Conservation (phyloP, 345 rosid genomes). For the Microcos paniculata region DNA sequence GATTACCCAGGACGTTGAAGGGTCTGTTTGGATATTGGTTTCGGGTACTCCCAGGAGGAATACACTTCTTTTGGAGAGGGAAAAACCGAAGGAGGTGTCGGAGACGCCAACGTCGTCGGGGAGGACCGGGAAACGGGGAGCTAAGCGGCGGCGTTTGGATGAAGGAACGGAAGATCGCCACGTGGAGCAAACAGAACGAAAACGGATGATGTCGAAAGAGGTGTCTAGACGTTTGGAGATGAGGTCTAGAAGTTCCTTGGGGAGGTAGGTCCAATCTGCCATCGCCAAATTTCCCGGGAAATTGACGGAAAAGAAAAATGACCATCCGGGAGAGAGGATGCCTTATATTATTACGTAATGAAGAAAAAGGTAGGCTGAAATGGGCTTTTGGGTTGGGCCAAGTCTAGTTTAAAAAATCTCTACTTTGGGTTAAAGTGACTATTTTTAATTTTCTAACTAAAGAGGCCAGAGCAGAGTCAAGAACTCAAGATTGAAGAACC, state of each 20-base stretch:
- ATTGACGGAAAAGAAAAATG: background rate
- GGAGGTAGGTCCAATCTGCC: conserved; percentile 74
- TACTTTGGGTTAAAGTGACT: background rate
- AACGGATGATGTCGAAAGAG: conserved; percentile 56
- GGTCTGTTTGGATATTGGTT: conserved; percentile 22
- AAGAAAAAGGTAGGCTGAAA: background rate
- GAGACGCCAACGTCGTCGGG: conserved; percentile 54
- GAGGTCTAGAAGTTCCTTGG: conserved; percentile 60
- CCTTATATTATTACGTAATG: background rate
- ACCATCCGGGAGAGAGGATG: background rate
- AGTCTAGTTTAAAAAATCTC: background rate
- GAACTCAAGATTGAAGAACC: background rate
- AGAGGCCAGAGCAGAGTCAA: no score
- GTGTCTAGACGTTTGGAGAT: conserved; percentile 51
- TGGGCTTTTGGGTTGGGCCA: conserved; percentile 1
- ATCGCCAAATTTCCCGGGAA: conserved; percentile 26
- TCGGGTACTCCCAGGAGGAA: conserved; percentile 47
- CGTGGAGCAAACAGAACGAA: conserved; percentile 77
- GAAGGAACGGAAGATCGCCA: conserved; percentile 68
- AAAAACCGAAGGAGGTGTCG: conserved; percentile 49
- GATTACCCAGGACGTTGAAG: conserved; percentile 54
- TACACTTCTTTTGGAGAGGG: conserved; percentile 62
- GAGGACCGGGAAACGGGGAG: conserved; percentile 49
- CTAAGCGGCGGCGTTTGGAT: conserved; percentile 34
- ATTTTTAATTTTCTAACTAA: background rate